These are phyloP conservation scores for Phaeotremella skinneri DNA, from an alignment of 768 basidiomycete species.

Conservation along the genomic window DNA sequence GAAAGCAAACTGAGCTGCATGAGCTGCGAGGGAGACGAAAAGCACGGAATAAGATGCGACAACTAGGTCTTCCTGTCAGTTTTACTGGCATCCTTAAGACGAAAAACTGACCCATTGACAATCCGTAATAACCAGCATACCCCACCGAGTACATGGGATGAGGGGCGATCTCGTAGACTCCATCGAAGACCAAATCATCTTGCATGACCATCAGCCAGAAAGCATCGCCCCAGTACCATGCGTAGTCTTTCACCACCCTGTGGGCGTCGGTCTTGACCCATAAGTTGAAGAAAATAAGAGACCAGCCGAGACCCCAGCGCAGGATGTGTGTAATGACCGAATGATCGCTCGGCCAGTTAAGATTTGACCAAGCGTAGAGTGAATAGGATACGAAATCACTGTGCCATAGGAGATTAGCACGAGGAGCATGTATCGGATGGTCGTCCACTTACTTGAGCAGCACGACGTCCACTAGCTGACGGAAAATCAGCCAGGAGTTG, in stretches of 20 bases:
- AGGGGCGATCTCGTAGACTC: constrained; percentile 77
- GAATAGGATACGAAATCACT: constrained; percentile 94
- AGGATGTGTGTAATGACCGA: constrained; percentile 71
- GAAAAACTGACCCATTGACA: constrained; percentile 62
- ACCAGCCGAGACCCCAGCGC: constrained; percentile 82
- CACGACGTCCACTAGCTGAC: constrained; percentile 93
- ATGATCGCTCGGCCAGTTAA: constrained; percentile 76
- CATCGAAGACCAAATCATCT: constrained; percentile 82
- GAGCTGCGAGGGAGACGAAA: constrained; percentile 88
- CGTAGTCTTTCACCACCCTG: constrained; percentile 94
- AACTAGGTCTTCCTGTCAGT: constrained; percentile 26
- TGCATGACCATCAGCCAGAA: constrained; percentile 52
- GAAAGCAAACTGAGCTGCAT: constrained; percentile 96
- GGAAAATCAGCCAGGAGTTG: constrained; percentile 93
- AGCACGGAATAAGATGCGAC: constrained; percentile 60
- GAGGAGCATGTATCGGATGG: neutral
- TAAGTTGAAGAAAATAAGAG: constrained; percentile 87
- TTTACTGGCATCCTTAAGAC: neutral
- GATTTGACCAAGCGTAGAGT: constrained; percentile 91
- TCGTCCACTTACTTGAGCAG: constrained; percentile 75
- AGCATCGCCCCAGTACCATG: constrained; percentile 81
- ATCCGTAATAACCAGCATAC: constrained; percentile 84
- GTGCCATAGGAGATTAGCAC: constrained; percentile 11
- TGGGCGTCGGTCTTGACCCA: constrained; percentile 99
- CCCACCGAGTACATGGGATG: constrained; percentile 78